A percentile compares a stretch with the other conserved stretches of the same genome.
Conservation (phyloP, 805 yeast species). For the Candida xiaguanensis region DNA sequence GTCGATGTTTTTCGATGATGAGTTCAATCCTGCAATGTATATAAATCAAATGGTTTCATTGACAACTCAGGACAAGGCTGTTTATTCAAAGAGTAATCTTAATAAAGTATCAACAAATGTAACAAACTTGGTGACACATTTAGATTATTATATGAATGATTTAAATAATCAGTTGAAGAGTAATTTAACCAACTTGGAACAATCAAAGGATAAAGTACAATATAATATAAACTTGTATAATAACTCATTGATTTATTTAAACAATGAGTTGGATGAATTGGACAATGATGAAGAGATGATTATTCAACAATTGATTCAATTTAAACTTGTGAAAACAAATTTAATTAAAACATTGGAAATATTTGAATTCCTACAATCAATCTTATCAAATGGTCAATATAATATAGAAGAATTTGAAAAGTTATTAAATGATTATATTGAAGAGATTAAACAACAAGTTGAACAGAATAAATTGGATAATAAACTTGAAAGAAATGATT, state of each 20-base stretch:
- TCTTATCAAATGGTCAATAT: slow-evolving; percentile 8
- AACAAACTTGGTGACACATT: slow-evolving; percentile 49
- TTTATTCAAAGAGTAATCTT: slow-evolving; percentile 15
- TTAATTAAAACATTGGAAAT: slow-evolving; percentile 43
- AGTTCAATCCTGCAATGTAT: slow-evolving; percentile 61
- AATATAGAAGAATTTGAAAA: slow-evolving; percentile 19
- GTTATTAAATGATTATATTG: slow-evolving; percentile 44
- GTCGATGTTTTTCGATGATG: slow-evolving; percentile 65
- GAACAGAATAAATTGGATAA: slow-evolving; percentile 23
- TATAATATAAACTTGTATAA: slow-evolving; percentile 61
- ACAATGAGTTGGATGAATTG: slow-evolving; percentile 38
- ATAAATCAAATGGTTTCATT: slow-evolving; percentile 43
- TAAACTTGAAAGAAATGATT: slow-evolving; percentile 23
- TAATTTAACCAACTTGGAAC: background rate
- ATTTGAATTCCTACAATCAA: slow-evolving; percentile 36
- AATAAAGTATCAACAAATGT: slow-evolving; percentile 45
- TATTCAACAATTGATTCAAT: slow-evolving; percentile 36
- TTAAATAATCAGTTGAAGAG: slow-evolving; percentile 40
- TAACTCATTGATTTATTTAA: slow-evolving; percentile 54
- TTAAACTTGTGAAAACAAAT: slow-evolving; percentile 44
- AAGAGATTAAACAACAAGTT: slow-evolving; percentile 43
- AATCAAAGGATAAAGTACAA: slow-evolving; percentile 41
- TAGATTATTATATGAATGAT: slow-evolving; percentile 62
- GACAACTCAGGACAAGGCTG: slow-evolving; percentile 6
- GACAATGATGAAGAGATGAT: slow-evolving; percentile 16